These are phyloP conservation scores for Aspergillus tanneri DNA, from an alignment of 2,329 filamentous ascomycete species.

Conservation along the genomic window DNA sequence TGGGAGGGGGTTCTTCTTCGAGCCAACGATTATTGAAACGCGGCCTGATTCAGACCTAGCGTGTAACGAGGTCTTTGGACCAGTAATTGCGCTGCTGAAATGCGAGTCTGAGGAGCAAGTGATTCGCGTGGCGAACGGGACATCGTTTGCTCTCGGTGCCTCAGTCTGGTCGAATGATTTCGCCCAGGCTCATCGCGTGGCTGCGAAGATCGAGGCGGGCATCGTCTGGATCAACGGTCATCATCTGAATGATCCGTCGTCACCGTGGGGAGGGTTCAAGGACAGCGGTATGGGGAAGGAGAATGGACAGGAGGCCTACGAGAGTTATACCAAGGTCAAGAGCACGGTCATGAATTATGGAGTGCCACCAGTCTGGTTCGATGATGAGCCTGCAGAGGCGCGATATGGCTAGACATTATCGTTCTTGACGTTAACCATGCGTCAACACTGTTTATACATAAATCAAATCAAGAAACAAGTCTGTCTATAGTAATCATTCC, in stretches of 20 bases:
- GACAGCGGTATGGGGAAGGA: conserved; percentile 69
- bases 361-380: conserved; percentile 66
- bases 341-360: conserved; percentile 62
- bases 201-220: conserved; percentile 49
- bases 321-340: conserved; percentile 53
- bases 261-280: conserved; percentile 67
- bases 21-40: conserved; percentile 45
- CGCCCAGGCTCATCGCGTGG: conserved; percentile 49
- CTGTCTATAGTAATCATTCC: too few relatives aligned
- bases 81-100: conserved; percentile 50
- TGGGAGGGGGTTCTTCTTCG: conserved; percentile 52
- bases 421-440: too few relatives aligned
- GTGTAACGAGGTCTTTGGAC: conserved; percentile 51
- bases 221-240: conserved; percentile 56
- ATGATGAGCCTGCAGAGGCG: conserved; percentile 56
- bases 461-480: too few relatives aligned
- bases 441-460: too few relatives aligned
- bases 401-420: conserved; percentile 53
- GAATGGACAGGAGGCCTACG: conserved; percentile 66
- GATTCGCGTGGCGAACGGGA: conserved; percentile 50
- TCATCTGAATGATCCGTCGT: conserved; percentile 70
- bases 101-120: conserved; percentile 52
- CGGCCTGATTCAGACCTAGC: conserved; percentile 27
- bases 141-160: conserved; percentile 52
- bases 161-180: conserved; percentile 54